A percentile compares a stretch with the other conserved stretches of the same genome.
Evolutionary conservation across 1,284 basidiomycete species (phyloP).

Genomic region (Melanopsichium pennsylvanicum): DNA sequence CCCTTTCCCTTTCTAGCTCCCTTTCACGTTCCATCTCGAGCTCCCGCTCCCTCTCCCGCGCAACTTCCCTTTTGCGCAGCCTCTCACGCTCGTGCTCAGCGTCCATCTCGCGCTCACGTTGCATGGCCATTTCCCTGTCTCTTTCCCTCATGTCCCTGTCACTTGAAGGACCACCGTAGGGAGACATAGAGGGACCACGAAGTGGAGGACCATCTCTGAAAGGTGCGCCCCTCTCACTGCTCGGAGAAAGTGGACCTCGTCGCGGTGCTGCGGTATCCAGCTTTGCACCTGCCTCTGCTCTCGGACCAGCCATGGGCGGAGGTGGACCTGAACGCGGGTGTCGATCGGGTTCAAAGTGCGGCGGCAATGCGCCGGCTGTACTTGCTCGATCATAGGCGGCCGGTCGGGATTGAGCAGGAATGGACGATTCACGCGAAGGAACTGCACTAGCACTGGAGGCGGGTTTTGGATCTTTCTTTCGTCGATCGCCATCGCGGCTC

Average conservation of each 20-base stretch:
- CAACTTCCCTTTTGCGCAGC: too few species aligned
- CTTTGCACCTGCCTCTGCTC: conserved; percentile 14
- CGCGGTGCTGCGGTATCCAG: conserved; percentile 20
- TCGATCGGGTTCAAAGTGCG: conserved; percentile 37
- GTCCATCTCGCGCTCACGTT: conserved; percentile 26
- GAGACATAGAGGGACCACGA: conserved; percentile 30
- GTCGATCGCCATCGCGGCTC: conserved; percentile 36
- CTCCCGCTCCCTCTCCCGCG: conserved; percentile 27
- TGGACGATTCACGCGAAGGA: conserved; percentile 23
- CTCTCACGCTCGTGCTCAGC: conserved; percentile 24
- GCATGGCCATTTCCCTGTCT: conserved; percentile 26
- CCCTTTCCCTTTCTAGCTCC: conserved; percentile 22
- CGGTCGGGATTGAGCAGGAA: conserved; percentile 17
- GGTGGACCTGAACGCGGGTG: conserved; percentile 24
- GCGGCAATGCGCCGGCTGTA: conserved; percentile 2
- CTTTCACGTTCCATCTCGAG: conserved; percentile 18
- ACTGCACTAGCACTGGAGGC: conserved; percentile 1
- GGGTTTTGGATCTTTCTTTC: conserved; percentile 33
- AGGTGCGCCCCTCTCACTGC: conserved; percentile 16
- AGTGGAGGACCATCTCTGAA: conserved; percentile 19
- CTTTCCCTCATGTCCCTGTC: conserved; percentile 27
- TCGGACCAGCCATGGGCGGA: conserved; percentile 22
- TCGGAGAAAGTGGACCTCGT: conserved; percentile 31
- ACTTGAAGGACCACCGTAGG: conserved; percentile 16
- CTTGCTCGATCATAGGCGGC: conserved; percentile 9